These are phyloP conservation scores for Marasmius sp. DNA, from an alignment of 1,284 basidiomycete species.

Conservation along the genomic window DNA sequence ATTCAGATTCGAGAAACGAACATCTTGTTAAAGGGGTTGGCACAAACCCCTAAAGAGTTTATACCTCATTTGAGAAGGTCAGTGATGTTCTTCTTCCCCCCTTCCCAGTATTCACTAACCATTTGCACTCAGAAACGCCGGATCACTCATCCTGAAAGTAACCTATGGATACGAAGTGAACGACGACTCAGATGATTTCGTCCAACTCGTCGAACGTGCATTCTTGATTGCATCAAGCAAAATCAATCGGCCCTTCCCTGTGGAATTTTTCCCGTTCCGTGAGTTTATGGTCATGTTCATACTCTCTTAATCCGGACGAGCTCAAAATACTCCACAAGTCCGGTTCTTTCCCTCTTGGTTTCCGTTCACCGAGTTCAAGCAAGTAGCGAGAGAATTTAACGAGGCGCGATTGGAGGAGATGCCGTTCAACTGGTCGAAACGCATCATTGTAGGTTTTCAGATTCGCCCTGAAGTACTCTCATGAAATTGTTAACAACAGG, in stretches of 20 bases:
- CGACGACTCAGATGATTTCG: constrained; percentile 32
- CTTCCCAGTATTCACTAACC: neutral
- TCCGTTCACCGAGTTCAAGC: constrained; percentile 38
- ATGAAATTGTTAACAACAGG: constrained; percentile 18
- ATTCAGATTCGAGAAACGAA: constrained; percentile 27
- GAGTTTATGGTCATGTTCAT: neutral
- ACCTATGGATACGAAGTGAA: constrained; percentile 37
- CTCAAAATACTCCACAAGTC: constrained; percentile 25
- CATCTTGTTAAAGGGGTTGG: constrained; percentile 29
- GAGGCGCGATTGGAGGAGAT: constrained; percentile 21
- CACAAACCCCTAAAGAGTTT: constrained; percentile 28
- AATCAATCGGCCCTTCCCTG: constrained; percentile 25
- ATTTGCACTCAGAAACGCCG: constrained; percentile 23
- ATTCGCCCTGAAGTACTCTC: neutral
- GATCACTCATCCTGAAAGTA: constrained; percentile 35
- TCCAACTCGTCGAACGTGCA: constrained; percentile 26
- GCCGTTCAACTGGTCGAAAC: constrained; percentile 33
- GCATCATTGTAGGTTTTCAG: constrained; percentile 27
- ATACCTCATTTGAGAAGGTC: constrained; percentile 29
- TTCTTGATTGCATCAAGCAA: constrained; percentile 16
- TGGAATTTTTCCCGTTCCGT: constrained; percentile 16
- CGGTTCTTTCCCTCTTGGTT: constrained; percentile 41
- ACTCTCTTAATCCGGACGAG: neutral
- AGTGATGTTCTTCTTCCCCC: neutral
- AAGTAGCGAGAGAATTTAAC: constrained; percentile 19